Base-by-base conservation (phyloP, 495 filamentous ascomycete species). In the Penicillium salamii region DNA sequence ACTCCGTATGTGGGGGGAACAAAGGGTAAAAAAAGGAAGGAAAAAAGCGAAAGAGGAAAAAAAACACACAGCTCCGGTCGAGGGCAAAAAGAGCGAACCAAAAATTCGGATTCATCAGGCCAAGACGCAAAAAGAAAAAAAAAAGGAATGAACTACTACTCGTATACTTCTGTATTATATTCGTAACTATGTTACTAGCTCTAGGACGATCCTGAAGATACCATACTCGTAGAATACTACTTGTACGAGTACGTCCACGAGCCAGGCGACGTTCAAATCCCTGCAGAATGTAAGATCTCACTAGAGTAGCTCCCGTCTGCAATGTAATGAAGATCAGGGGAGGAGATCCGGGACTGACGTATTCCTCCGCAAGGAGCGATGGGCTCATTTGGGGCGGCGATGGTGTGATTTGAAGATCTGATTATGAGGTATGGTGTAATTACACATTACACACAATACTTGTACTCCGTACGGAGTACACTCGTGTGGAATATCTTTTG, bases 331-430 rank as follows among this genome's bases (percentile, higher is more conserved):
- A 63, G 57, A 63, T 63, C 61, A 63, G 60, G 60, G 60, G 60
- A 48, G 38, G 6, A 46, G 43, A 42, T 23, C 45, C 34, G 42
- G 50, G 7, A 44, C 47, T 63, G 61, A 63, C 61, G 61, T 63
- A 62, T 50, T 53, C 54, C 43, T 34, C 46, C 33, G 55, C 53
- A 61, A 61, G 49, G 49, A 34, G 48, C 36, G 58, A 72, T 68
- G 58, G 59, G 54, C 61, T 59, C 63, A 74, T 71, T 49, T n/a
- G 52, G 37, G 42, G 49, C 51, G 54, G 48, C 61, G 68, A 74
- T 74, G 70, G 67, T 74, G 70, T 71, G 68, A 74, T 74, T 59
- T 49, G 40, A 26, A 37, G 34, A 2, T 7, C 37, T 33, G n/a
- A 28, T 17, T 12, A 43, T n/a, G 9, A 1, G 7, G 34, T 48